Conservation (phyloP, 2,329 filamentous ascomycete species). For the Coniochaeta sp. region DNA sequence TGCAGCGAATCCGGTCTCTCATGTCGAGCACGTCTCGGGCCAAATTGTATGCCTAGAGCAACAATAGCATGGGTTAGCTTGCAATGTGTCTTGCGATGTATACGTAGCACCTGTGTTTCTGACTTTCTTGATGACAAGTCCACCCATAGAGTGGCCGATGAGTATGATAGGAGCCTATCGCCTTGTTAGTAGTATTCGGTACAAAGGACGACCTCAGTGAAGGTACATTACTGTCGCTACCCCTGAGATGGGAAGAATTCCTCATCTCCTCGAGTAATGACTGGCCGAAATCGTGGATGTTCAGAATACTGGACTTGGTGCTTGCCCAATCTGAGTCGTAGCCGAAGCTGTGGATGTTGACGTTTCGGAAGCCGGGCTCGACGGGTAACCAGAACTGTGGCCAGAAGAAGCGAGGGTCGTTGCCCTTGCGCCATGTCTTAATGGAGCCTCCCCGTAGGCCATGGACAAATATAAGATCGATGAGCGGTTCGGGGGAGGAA, state of each 20-base stretch:
- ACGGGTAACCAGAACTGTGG: conserved; percentile 27
- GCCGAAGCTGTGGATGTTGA: conserved; percentile 21
- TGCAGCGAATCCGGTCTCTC: conserved; percentile 15
- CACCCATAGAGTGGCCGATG: conserved; percentile 21
- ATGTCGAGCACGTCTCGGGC: conserved; percentile 10
- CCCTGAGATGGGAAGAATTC: conserved; percentile 13
- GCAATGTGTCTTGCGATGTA: neutral
- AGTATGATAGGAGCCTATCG: conserved; percentile 17
- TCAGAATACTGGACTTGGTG: conserved; percentile 11
- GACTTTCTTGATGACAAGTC: conserved; percentile 25
- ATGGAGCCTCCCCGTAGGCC: neutral
- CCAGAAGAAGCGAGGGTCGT: conserved; percentile 17
- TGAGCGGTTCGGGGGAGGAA: neutral
- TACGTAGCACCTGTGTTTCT: neutral
- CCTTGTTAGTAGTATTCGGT: neutral
- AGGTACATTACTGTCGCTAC: conserved; percentile 2
- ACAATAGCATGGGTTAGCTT: neutral
- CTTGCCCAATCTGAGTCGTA: conserved; percentile 22
- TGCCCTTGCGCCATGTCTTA: neutral
- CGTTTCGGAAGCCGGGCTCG: conserved; percentile 17
- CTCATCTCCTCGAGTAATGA: conserved; percentile 19
- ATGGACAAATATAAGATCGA: neutral
- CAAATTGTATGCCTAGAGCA: conserved; percentile 14
- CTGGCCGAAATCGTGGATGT: conserved; percentile 22
- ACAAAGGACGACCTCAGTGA: neutral